Evolutionary conservation across 1,284 basidiomycete genomes (phyloP).

Genomic region (Mycosarcoma maydis): DNA sequence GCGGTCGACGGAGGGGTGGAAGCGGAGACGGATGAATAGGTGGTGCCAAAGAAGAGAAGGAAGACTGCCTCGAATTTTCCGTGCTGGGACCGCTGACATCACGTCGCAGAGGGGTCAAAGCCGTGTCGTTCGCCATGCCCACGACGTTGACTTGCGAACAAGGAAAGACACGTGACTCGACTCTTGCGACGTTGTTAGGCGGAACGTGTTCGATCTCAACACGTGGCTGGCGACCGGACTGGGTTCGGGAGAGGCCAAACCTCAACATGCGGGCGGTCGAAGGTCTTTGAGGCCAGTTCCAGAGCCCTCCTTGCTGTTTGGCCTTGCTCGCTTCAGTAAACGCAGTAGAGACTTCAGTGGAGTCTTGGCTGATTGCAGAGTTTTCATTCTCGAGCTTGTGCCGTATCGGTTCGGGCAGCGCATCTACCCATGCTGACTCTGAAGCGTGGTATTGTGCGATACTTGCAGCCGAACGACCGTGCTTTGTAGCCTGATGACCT

Average conservation of each 20-base stretch:
- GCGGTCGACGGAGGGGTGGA: conserved; percentile 22
- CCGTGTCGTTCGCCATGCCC: conserved; percentile 7
- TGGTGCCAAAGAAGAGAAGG: conserved; percentile 21
- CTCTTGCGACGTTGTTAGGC: background rate
- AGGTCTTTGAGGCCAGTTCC: background rate
- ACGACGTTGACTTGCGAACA: conserved; percentile 1
- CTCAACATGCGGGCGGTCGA: background rate
- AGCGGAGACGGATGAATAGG: conserved; percentile 12
- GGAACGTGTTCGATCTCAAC: background rate
- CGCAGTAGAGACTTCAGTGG: no score
- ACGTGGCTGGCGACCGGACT: background rate
- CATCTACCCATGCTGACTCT: no score
- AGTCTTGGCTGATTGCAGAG: background rate
- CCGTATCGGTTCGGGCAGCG: no score
- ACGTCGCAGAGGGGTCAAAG: background rate
- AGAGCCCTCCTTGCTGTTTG: conserved; percentile 5
- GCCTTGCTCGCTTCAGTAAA: no score
- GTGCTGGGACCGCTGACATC: background rate
- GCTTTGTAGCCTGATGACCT: no score
- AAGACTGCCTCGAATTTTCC: conserved; percentile 12
- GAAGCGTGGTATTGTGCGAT: no score
- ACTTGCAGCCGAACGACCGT: no score
- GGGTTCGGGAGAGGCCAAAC: background rate
- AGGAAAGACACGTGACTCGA: background rate
- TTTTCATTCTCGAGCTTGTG: background rate